These are phyloP conservation scores for Jamesozyma spencerorum DNA, from an alignment of 805 yeast species.

Conservation along the genomic window DNA sequence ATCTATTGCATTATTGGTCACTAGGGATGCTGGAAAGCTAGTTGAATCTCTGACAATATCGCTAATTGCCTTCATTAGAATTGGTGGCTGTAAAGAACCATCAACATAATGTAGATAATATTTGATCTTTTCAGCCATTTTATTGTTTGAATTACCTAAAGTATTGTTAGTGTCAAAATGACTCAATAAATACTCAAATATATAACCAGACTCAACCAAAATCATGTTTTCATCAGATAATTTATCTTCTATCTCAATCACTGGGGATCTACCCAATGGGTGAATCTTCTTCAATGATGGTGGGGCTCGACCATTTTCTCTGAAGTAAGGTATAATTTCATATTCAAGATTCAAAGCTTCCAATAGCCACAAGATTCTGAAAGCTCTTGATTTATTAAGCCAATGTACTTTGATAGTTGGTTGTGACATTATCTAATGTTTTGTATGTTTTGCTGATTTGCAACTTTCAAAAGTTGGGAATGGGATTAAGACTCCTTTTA, in stretches of 20 bases:
- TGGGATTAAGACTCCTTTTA: no score
- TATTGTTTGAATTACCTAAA: constrained; percentile 32
- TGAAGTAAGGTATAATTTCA: constrained; percentile 42
- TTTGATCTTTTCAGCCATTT: constrained; percentile 37
- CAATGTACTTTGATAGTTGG: constrained; percentile 18
- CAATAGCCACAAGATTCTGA: constrained; percentile 54
- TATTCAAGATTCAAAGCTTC: constrained; percentile 51
- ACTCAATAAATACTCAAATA: constrained; percentile 41
- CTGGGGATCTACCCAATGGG: constrained; percentile 58
- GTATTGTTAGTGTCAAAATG: constrained; percentile 39
- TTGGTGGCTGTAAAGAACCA: constrained; percentile 47
- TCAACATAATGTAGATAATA: constrained; percentile 53
- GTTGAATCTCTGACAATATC: constrained; percentile 32
- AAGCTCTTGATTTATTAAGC: constrained; percentile 43
- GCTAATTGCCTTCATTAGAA: constrained; percentile 32
- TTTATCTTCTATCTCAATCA: constrained; percentile 38
- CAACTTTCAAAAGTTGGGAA: no score
- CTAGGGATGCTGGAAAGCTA: constrained; percentile 40
- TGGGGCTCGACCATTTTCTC: constrained; percentile 43
- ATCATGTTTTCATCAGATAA: constrained; percentile 22
- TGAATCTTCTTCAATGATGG: constrained; percentile 42
- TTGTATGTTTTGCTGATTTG: no score
- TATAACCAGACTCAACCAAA: constrained; percentile 54
- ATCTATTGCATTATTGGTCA: constrained; percentile 37
- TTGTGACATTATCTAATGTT: constrained; percentile 12